Evolutionary conservation across 805 yeast genomes (phyloP).

Genomic region (Cyberlindnera misumaiensis): DNA sequence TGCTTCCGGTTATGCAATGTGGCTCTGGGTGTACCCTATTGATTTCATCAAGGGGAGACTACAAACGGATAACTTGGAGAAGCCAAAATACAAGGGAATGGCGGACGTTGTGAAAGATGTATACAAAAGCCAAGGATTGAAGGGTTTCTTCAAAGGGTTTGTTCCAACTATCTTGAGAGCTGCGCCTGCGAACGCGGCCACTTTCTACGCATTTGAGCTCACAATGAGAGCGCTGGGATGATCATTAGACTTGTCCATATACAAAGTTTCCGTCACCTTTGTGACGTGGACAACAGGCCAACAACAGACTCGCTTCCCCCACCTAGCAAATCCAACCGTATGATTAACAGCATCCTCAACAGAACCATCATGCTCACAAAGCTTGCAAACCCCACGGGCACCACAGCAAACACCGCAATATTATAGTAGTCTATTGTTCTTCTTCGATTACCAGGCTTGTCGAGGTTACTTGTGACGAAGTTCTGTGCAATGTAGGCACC

Average conservation of each 20-base stretch:
- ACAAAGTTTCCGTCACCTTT: too few species aligned
- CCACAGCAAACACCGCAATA: constrained; percentile 92
- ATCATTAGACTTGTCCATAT: background rate
- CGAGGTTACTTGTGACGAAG: constrained; percentile 75
- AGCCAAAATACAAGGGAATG: constrained; percentile 54
- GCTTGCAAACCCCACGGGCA: constrained; percentile 95
- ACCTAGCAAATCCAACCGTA: constrained; percentile 49
- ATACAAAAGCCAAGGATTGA: constrained; percentile 50
- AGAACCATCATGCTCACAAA: constrained; percentile 87
- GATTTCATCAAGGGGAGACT: constrained; percentile 88
- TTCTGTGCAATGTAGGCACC: constrained; percentile 77
- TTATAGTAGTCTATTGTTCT: constrained; percentile 82
- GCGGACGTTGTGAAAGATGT: constrained; percentile 53
- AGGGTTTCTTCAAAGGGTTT: constrained; percentile 87
- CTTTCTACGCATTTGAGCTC: constrained; percentile 88
- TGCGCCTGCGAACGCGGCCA: constrained; percentile 97
- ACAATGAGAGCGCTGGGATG: constrained; percentile 55
- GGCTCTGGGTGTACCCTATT: constrained; percentile 81
- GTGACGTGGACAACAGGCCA: too few species aligned
- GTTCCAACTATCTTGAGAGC: constrained; percentile 91
- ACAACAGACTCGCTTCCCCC: too few species aligned
- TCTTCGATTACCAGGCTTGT: constrained; percentile 27
- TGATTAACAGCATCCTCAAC: constrained; percentile 64
- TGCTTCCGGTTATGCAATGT: constrained; percentile 79
- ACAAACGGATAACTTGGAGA: constrained; percentile 62